These are phyloP conservation scores for Rhodotorula kratochvilovae DNA, from an alignment of 768 basidiomycete species.

Conservation along the genomic window DNA sequence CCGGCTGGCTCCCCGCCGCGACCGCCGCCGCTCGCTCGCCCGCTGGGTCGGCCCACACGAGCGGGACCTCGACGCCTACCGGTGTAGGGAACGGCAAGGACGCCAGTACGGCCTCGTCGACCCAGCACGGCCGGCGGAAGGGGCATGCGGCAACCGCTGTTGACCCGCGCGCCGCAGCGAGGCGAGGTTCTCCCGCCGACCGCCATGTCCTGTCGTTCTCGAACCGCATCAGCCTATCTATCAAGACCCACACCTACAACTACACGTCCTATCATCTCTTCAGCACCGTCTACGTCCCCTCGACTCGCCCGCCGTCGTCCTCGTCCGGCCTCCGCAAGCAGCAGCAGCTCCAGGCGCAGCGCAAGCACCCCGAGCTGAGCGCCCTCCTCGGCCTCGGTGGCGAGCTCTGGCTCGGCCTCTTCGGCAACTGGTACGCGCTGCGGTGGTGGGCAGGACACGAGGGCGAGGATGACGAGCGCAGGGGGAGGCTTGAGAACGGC, in stretches of 20 bases:
- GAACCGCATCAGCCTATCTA: conserved; percentile 83
- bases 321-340: not conserved
- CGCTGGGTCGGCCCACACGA: not conserved
- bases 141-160: not conserved
- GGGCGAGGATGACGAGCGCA: conserved; percentile 29
- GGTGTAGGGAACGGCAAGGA: conserved; percentile 9
- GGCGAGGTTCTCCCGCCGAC: not conserved
- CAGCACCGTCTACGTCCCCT: conserved; percentile 73
- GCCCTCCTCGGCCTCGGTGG: conserved; percentile 52
- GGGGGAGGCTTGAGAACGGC: conserved; percentile 22
- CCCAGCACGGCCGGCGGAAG: not conserved
- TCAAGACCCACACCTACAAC: conserved; percentile 83
- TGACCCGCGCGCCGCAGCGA: not conserved
- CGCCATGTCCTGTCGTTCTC: conserved; percentile 61
- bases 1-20: conserved; percentile 16
- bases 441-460: conserved; percentile 46
- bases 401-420: conserved; percentile 84
- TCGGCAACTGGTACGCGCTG: conserved; percentile 75
- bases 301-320: conserved; percentile 19
- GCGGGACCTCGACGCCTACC: not conserved
- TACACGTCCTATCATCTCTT: conserved; percentile 82
- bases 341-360: conserved; percentile 9
- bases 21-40: conserved; percentile 5
- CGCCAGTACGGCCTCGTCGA: not conserved
- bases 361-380: conserved; percentile 19